Conservation (phyloP, 2,329 filamentous ascomycete species). For the Fusarium marasasianum region DNA sequence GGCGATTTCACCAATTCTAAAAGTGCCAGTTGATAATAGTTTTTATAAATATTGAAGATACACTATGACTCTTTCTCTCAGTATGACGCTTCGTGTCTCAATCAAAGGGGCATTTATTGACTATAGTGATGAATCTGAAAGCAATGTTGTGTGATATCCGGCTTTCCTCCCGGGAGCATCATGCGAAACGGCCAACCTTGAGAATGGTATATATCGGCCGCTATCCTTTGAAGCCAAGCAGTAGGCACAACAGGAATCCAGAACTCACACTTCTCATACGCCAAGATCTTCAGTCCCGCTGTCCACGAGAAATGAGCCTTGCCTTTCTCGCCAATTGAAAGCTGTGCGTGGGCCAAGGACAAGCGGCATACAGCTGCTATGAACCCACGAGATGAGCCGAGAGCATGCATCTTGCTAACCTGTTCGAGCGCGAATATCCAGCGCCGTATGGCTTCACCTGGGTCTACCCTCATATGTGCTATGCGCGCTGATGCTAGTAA, state of each 20-base stretch:
- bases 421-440: slow-evolving; percentile 31
- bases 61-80: no score
- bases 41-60: no score
- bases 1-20: no score
- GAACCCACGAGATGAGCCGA: slow-evolving; percentile 32
- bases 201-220: slow-evolving; percentile 22
- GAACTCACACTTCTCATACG: slow-evolving; percentile 42
- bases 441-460: slow-evolving; percentile 11
- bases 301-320: slow-evolving; percentile 36
- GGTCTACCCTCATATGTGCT: slow-evolving; percentile 14
- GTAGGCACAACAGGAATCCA: slow-evolving; percentile 42
- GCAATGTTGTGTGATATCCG: slow-evolving; percentile 14
- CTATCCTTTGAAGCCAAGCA: slow-evolving; percentile 40
- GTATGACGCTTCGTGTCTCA: no score
- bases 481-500: slow-evolving; percentile 38
- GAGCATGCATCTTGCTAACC: slow-evolving; percentile 31
- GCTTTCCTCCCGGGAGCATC: slow-evolving; percentile 42
- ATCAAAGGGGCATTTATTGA: no score
- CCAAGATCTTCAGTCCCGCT: slow-evolving; percentile 26
- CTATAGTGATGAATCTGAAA: no score
- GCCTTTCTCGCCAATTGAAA: slow-evolving; percentile 22
- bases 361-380: slow-evolving; percentile 39
- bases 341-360: slow-evolving; percentile 41
- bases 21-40: no score
- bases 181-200: slow-evolving; percentile 45